Conservation (phyloP, 345 rosid species). For the Physaria fendleri region DNA sequence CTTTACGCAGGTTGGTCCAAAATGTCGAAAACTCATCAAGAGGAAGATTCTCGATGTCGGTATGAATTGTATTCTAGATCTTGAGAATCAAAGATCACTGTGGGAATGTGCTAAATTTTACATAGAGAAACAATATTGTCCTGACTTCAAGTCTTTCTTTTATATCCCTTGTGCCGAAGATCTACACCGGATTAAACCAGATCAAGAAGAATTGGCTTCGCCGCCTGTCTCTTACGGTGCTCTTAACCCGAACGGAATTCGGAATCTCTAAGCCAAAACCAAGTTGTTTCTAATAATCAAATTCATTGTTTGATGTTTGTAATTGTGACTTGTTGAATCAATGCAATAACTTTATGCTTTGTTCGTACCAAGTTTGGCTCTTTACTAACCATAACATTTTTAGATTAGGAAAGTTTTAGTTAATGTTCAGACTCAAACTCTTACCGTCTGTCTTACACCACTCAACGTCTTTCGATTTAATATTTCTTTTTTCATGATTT, state of each 20-base stretch:
- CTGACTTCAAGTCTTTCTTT: conserved; percentile 35
- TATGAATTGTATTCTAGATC: conserved; percentile 65
- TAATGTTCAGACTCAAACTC: too few species aligned
- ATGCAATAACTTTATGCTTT: too few species aligned
- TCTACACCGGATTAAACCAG: conserved; percentile 5
- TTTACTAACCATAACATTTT: too few species aligned
- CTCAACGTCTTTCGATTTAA: too few species aligned
- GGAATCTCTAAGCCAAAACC: conserved; percentile 17
- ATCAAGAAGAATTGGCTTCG: conserved; percentile 12
- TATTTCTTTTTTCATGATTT: too few species aligned
- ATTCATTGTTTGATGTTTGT: background rate
- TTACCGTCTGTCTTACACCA: too few species aligned
- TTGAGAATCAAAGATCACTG: conserved; percentile 58
- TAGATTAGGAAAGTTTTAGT: too few species aligned
- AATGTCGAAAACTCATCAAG: conserved; percentile 46
- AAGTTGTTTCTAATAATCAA: background rate
- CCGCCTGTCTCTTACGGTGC: conserved; percentile 9
- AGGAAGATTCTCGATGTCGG: conserved; percentile 51
- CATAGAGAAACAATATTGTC: conserved; percentile 45
- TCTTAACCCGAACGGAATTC: conserved; percentile 21
- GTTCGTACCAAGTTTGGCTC: too few species aligned
- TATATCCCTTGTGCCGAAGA: conserved; percentile 41
- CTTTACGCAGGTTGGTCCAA: conserved; percentile 54
- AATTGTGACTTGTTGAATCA: too few species aligned
- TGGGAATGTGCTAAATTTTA: conserved; percentile 52